phyloP scores from a whole-genome alignment of 176 grass and related monocot species.

The Phyllostachys edulis region DNA sequence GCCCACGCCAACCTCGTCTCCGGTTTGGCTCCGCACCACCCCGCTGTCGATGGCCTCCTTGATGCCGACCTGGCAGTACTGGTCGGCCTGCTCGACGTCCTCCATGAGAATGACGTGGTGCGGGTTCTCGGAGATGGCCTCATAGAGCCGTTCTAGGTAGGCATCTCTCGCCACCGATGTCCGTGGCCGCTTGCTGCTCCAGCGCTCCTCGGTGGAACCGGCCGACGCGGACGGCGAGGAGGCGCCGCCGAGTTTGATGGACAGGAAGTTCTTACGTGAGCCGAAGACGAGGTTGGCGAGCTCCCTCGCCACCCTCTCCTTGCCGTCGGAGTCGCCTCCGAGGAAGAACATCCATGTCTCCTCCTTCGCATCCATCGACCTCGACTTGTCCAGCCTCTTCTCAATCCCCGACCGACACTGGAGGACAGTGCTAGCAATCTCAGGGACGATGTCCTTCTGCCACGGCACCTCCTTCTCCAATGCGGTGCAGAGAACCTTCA shows the following conservation, averaged over 20 bases:
- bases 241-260: conserved; percentile 31
- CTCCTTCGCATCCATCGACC: conserved; percentile 52
- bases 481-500: conserved; percentile 72
- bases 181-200: conserved; percentile 53
- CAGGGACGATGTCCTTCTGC: conserved; percentile 79
- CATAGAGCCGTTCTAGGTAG: conserved; percentile 53
- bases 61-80: conserved; percentile 43
- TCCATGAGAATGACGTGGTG: conserved; percentile 74
- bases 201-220: conserved; percentile 47
- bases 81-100: conserved; percentile 55
- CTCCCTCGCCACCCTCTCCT: conserved; percentile 69
- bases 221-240: conserved; percentile 9
- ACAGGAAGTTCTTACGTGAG: conserved; percentile 49
- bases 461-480: conserved; percentile 84
- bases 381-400: conserved; percentile 51
- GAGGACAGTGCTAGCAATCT: conserved; percentile 68
- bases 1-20: conserved; percentile 49
- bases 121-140: conserved; percentile 57
- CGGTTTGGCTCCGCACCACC: conserved; percentile 31
- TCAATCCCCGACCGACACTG: conserved; percentile 80
- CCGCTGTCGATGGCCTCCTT: conserved; percentile 76
- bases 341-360: conserved; percentile 92
- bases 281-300: conserved; percentile 80
- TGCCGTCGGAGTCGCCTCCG: conserved; percentile 64
- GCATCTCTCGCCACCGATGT: conserved; percentile 25